Percentiles rank a stretch among this genome's conserved stretches.
phyloP scores from a whole-genome alignment of 139 green algal genomes.

The Tetradesmus lagerheimii region DNA sequence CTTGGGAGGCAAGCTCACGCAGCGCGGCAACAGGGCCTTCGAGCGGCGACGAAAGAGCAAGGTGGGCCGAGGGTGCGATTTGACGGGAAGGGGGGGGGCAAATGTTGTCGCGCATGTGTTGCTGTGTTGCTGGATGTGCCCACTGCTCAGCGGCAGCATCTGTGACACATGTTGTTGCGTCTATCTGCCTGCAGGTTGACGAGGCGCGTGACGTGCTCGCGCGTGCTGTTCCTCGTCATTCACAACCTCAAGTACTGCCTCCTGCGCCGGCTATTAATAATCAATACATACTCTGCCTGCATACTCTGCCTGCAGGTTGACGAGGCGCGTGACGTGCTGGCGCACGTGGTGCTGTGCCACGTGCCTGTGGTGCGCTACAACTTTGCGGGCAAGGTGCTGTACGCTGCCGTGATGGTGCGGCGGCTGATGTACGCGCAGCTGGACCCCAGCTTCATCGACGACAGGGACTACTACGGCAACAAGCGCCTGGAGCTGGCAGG shows the following conservation, averaged over 20 bases:
- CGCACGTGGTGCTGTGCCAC: conserved; percentile 95
- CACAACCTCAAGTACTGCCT: too few species aligned
- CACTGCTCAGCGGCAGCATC: too few species aligned
- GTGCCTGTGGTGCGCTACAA: conserved; percentile 91
- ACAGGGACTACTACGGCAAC: conserved; percentile 99
- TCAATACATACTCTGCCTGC: too few species aligned
- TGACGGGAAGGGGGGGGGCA: neutral
- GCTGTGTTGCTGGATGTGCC: neutral
- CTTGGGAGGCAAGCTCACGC: conserved; percentile 72
- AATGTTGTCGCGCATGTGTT: neutral
- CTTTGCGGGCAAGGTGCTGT: conserved; percentile 90
- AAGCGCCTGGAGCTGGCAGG: conserved; percentile 98
- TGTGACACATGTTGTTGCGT: neutral
- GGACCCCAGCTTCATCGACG: conserved; percentile 92
- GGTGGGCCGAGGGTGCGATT: neutral
- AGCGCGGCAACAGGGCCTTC: conserved; percentile 22
- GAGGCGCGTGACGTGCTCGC: conserved; percentile 95
- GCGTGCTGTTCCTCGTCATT: conserved; percentile 85
- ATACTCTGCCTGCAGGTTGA: conserved; percentile 64
- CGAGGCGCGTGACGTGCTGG: conserved; percentile 95
- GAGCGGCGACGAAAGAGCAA: conserved; percentile 68
- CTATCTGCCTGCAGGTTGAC: conserved; percentile 65
- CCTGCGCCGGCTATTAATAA: too few species aligned
- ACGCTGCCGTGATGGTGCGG: conserved; percentile 94
- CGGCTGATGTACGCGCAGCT: conserved; percentile 94